These are phyloP conservation scores for Paulownia fortunei DNA, from an alignment of 257 asterid genomes.

Conservation along the genomic window DNA sequence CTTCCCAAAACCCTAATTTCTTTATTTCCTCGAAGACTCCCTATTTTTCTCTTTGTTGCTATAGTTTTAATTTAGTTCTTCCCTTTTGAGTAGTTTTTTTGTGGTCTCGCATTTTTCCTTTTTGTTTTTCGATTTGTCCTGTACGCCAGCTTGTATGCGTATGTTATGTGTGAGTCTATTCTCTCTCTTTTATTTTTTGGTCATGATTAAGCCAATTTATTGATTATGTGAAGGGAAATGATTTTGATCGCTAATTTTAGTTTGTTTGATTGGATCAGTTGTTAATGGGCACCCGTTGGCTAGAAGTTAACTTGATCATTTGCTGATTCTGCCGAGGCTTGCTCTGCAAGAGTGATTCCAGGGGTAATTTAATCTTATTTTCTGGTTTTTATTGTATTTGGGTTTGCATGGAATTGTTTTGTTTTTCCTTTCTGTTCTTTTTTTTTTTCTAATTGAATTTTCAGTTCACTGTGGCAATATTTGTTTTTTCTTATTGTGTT, in stretches of 20 bases:
- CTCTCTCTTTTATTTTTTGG: not conserved
- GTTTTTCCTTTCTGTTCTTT: not conserved
- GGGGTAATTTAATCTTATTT: slow-evolving; percentile 19
- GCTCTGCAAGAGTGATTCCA: slow-evolving; percentile 13
- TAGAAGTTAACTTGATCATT: slow-evolving; percentile 28
- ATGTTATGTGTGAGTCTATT: slow-evolving; percentile 21
- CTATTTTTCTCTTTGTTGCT: slow-evolving; percentile 7
- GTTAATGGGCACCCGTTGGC: slow-evolving; percentile 35
- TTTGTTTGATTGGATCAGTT: slow-evolving; percentile 33
- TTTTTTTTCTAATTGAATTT: not conserved
- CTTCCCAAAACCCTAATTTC: slow-evolving; percentile 31
- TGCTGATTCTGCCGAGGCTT: slow-evolving; percentile 32
- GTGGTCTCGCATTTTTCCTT: not conserved
- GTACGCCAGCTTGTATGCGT: slow-evolving; percentile 20
- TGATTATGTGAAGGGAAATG: slow-evolving; percentile 2
- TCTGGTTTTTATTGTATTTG: not conserved
- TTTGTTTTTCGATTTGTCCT: not conserved
- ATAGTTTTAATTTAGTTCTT: not conserved
- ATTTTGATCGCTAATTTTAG: slow-evolving; percentile 16
- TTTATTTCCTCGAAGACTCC: not conserved
- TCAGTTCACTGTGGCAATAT: not conserved
- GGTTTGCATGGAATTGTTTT: slow-evolving; percentile 1
- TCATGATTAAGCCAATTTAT: slow-evolving; percentile 15
- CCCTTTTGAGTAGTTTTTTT: not conserved
- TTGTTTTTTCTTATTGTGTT: not conserved